phyloP scores from a whole-genome alignment of 768 basidiomycete genomes.

The Podaxis carcinomalis region DNA sequence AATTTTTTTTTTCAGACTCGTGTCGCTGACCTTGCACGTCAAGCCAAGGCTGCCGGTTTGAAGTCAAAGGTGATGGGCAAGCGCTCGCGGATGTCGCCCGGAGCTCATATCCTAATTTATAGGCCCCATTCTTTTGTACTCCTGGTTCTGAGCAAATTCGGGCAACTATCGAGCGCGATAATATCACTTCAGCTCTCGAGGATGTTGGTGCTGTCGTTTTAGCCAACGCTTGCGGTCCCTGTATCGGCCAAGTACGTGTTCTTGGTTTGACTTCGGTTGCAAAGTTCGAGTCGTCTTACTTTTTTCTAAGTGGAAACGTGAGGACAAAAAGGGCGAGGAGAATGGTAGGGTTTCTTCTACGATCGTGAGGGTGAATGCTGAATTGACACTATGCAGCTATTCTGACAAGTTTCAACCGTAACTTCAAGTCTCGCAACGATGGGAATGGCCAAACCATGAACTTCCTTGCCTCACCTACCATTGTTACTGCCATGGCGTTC shows the following conservation, averaged over 20 bases:
- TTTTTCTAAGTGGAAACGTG: conserved; percentile 77
- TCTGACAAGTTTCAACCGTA: conserved; percentile 94
- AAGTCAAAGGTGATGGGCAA: conserved; percentile 52
- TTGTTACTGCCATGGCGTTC: conserved; percentile 98
- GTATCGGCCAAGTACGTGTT: conserved; percentile 81
- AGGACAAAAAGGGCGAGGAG: conserved; percentile 82
- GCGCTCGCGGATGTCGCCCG: conserved; percentile 7
- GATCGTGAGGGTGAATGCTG: neutral
- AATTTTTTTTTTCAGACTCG: conserved; percentile 53
- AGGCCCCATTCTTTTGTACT: conserved; percentile 85
- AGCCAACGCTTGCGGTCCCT: conserved; percentile 98
- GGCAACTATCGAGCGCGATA: conserved; percentile 95
- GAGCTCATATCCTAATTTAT: neutral
- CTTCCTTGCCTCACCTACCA: conserved; percentile 94
- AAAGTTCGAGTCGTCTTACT: conserved; percentile 4
- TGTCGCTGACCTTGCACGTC: conserved; percentile 85
- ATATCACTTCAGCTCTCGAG: conserved; percentile 75
- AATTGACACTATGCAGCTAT: conserved; percentile 56
- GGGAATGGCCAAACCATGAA: conserved; percentile 95
- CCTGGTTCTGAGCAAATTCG: conserved; percentile 95
- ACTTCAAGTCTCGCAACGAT: conserved; percentile 90
- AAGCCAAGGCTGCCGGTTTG: conserved; percentile 83
- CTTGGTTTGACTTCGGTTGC: neutral
- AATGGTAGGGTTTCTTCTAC: conserved; percentile 56
- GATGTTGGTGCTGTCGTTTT: conserved; percentile 92